Percentiles rank a stretch among this genome's conserved stretches.
Conservation (phyloP, 495 filamentous ascomycete species). For the Geoglossum glabrum region DNA sequence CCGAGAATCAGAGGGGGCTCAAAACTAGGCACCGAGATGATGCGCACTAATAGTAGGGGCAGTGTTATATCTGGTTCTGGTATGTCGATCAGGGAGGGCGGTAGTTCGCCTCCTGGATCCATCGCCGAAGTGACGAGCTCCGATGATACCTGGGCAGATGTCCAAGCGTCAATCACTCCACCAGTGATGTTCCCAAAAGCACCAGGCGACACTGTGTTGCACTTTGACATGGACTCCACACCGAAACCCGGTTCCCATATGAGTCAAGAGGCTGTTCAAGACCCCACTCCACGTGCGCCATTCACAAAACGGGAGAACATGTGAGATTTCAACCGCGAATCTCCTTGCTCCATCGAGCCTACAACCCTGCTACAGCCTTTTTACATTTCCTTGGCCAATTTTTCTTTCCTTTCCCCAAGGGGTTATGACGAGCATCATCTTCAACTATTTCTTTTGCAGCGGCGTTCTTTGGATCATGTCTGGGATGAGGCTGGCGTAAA, state of each 20-base stretch:
- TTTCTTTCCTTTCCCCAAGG: not conserved
- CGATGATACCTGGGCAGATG: conserved; percentile 10
- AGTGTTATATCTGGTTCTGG: conserved; percentile 39
- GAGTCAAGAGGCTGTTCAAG: conserved; percentile 4
- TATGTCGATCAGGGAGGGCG: conserved; percentile 12
- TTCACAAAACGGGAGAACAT: not conserved
- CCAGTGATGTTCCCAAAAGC: conserved; percentile 21
- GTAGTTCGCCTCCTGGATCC: conserved; percentile 9
- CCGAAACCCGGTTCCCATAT: conserved; percentile 8
- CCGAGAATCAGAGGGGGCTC: conserved; percentile 36
- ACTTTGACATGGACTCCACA: conserved; percentile 19
- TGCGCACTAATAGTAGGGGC: conserved; percentile 81
- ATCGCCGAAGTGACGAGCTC: conserved; percentile 10
- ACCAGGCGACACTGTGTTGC: conserved; percentile 17
- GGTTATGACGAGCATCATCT: not conserved
- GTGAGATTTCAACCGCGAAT: not conserved
- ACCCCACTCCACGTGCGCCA: conserved; percentile 14
- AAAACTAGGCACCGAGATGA: conserved; percentile 85
- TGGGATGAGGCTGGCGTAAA: not conserved
- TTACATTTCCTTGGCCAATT: not conserved
- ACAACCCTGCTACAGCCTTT: not conserved
- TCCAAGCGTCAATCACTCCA: conserved; percentile 19
- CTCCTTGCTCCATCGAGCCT: not conserved
- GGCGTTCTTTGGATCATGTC: not conserved
- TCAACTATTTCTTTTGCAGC: not conserved